phyloP scores from a whole-genome alignment of 2,329 filamentous ascomycete genomes.

The Neodidymelliopsis sp. region DNA sequence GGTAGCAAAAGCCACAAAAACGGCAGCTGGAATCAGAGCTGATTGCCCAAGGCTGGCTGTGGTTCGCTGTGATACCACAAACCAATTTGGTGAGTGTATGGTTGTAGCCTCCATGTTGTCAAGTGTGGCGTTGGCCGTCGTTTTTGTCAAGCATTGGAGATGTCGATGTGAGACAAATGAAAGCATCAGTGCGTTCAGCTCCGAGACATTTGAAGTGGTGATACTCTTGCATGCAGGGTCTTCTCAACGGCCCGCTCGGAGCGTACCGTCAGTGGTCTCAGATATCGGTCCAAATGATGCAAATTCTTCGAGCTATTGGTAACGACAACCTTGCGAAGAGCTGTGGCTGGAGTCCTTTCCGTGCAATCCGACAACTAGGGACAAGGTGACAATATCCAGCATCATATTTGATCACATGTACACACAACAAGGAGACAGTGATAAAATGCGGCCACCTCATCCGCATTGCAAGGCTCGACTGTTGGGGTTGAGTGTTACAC shows the following conservation, averaged over 20 bases:
- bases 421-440: not conserved
- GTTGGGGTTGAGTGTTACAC: not conserved
- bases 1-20: constrained; percentile 35
- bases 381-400: not conserved
- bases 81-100: constrained; percentile 33
- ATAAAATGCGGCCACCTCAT: not conserved
- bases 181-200: not conserved
- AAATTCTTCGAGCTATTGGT: not conserved
- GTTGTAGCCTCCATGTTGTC: constrained; percentile 18
- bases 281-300: constrained; percentile 1
- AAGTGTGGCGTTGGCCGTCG: not conserved
- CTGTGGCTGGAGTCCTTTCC: not conserved
- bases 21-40: constrained; percentile 35
- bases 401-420: not conserved
- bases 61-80: constrained; percentile 29
- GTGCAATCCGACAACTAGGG: not conserved
- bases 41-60: constrained; percentile 32
- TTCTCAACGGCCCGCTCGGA: not conserved
- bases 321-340: not conserved
- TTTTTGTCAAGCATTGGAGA: not conserved
- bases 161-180: not conserved
- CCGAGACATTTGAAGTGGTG: not conserved
- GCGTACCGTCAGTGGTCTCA: not conserved
- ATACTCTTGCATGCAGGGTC: not conserved
- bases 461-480: not conserved